Percentiles rank a stretch among this genome's conserved stretches.
phyloP scores from a whole-genome alignment of 2,329 filamentous ascomycete species.

The Tolypocladium sp. region DNA sequence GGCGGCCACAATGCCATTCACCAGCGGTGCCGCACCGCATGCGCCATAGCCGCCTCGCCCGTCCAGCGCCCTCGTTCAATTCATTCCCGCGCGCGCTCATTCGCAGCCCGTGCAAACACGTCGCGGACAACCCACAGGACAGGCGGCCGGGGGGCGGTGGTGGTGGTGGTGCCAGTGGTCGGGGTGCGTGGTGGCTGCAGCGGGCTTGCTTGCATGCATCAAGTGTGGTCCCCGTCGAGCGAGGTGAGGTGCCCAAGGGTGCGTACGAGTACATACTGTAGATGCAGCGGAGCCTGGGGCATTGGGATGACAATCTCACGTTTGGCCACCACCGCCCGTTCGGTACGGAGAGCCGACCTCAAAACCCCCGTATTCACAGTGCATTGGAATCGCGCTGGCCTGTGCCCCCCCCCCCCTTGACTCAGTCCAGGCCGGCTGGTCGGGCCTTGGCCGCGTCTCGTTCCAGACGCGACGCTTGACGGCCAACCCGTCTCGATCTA shows the following conservation, averaged over 20 bases:
- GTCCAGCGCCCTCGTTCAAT: background rate
- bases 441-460: background rate
- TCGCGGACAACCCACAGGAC: background rate
- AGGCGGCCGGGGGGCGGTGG: background rate
- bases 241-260: no score
- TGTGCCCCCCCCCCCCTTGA: background rate
- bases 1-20: background rate
- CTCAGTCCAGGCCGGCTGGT: background rate
- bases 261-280: no score
- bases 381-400: background rate
- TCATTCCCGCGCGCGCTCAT: background rate
- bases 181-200: background rate
- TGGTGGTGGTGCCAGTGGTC: background rate
- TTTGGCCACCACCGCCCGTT: background rate
- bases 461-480: background rate
- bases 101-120: background rate
- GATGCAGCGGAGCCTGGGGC: background rate
- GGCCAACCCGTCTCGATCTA: background rate
- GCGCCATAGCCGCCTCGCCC: background rate
- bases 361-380: background rate
- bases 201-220: background rate
- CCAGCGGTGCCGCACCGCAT: background rate
- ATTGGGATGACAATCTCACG: background rate
- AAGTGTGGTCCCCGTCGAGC: background rate
- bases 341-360: background rate